Base-by-base conservation (phyloP, 1,284 basidiomycete species). In the Apiotrichum laibachii region DNA sequence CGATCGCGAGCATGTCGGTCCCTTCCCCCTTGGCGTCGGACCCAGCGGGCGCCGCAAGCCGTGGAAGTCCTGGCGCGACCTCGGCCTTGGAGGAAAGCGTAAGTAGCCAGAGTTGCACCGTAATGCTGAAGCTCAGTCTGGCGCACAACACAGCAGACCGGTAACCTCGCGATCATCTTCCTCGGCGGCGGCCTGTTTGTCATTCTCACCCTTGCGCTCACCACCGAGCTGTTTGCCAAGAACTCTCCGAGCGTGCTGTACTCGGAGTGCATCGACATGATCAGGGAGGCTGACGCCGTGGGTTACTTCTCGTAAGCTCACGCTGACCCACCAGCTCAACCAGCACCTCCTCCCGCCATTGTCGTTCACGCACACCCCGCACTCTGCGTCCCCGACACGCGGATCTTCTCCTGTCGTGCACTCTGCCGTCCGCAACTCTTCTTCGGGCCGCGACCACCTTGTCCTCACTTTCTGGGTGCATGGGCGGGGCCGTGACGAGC, bases 231-330 rank as follows among this genome's bases (percentile, higher is more conserved):
- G 8, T 94, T 95, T 77, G 92, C 92, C 16, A 87, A 85, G 72
- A 97, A 96, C 78, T 94, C 91, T 34, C 90, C 92, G 1, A 92
- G 90, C 1, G 90, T 93, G 34, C 80, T 96, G 53, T 93, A 92
- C 72, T 85, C 85, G 44, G 85, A 92, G 64, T 90, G 91, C 15
- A 92, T 92, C 73, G 87, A 92, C 61, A 83, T 86, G 57, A 89
- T 96, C 62, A 85, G 88, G 67, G 80, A 82, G 10, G 92, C 89
- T 31, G 78, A 85, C 47, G 83, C 82, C 75, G 90, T 91, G 61
- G 59, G 77, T 69, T 7, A 1, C 9, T 8, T 21, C 35, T 5
- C 6, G 12, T 39, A 5, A 5, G 7, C 12, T 26, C 6, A 21
- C 15, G 31, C 62, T 54, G 22, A 46, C 42, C 26, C 2, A 21